phyloP scores from a whole-genome alignment of 768 basidiomycete species.

The Mycena venus region DNA sequence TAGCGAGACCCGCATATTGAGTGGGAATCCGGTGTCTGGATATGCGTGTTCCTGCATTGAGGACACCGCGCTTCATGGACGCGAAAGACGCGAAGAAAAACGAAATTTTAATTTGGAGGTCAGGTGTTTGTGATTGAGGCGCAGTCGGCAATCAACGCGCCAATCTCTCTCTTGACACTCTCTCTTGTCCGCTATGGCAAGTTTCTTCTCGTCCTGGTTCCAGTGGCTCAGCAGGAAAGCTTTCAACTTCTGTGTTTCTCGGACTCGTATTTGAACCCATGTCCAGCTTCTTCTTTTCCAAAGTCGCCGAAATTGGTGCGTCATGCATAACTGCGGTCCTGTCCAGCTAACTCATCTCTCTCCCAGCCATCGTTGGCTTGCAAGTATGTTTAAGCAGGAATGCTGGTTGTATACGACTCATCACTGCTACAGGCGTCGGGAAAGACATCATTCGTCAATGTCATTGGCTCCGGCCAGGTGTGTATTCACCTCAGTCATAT shows the following conservation, averaged over 20 bases:
- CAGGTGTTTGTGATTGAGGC: too few relatives aligned
- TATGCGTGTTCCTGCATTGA: slow-evolving; percentile 16
- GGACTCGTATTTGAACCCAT: background rate
- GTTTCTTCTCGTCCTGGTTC: slow-evolving; percentile 57
- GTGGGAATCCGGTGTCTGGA: background rate
- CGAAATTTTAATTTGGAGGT: too few relatives aligned
- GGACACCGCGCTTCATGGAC: slow-evolving; percentile 31
- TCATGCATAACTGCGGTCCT: background rate
- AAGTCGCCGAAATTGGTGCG: slow-evolving; percentile 78
- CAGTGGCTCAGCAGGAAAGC: slow-evolving; percentile 62
- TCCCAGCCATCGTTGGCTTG: slow-evolving; percentile 83
- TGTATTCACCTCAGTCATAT: slow-evolving; percentile 32
- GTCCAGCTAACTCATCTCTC: background rate
- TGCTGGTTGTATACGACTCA: background rate
- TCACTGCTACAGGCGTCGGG: slow-evolving; percentile 79
- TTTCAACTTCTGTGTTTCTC: background rate
- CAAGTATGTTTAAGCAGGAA: slow-evolving; percentile 63
- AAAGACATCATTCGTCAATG: slow-evolving; percentile 95
- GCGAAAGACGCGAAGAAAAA: background rate
- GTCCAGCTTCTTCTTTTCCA: slow-evolving; percentile 85
- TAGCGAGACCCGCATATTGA: background rate
- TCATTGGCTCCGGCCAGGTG: slow-evolving; percentile 89
- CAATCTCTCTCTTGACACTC: background rate
- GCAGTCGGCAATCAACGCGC: background rate
- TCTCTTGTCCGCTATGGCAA: slow-evolving; percentile 47